phyloP scores from a whole-genome alignment of 2,329 filamentous ascomycete genomes.

The Diaporthe ilicicola region DNA sequence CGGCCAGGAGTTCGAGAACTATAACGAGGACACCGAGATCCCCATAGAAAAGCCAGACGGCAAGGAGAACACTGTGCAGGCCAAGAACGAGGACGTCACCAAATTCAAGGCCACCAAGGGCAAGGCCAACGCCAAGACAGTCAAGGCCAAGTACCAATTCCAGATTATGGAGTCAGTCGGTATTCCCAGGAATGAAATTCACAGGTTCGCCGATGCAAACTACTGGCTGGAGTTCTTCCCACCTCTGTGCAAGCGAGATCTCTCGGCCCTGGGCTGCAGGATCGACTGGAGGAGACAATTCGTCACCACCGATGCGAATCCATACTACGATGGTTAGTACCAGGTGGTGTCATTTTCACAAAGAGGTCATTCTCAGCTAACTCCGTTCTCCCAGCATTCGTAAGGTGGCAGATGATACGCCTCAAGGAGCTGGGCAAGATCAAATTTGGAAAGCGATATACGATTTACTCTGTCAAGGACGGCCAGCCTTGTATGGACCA shows the following conservation, averaged over 20 bases:
- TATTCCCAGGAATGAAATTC: constrained; percentile 86
- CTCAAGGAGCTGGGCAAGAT: constrained; percentile 91
- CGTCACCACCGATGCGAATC: constrained; percentile 95
- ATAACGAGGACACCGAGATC: constrained; percentile 66
- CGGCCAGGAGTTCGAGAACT: constrained; percentile 84
- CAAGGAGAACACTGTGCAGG: constrained; percentile 71
- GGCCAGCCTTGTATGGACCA: constrained; percentile 72
- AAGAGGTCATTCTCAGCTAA: background rate
- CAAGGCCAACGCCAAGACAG: constrained; percentile 88
- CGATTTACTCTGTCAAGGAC: constrained; percentile 91
- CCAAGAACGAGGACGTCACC: constrained; percentile 73
- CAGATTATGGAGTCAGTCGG: constrained; percentile 90
- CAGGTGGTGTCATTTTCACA: too few species aligned
- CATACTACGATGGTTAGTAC: constrained; percentile 78
- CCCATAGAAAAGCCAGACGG: constrained; percentile 64
- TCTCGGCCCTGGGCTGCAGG: constrained; percentile 83
- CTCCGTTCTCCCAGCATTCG: constrained; percentile 64
- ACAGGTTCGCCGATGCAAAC: constrained; percentile 89
- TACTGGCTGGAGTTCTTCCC: constrained; percentile 96
- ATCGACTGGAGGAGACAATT: constrained; percentile 95
- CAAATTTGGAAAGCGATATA: constrained; percentile 87
- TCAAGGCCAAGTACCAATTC: constrained; percentile 95
- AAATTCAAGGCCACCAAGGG: constrained; percentile 95
- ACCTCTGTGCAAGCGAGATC: constrained; percentile 78
- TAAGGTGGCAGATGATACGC: constrained; percentile 96